Percentiles rank a stretch among this genome's conserved stretches.
These are phyloP conservation scores for Biscutella auriculata DNA, from an alignment of 441 rosid genomes.

Conservation along the genomic window DNA sequence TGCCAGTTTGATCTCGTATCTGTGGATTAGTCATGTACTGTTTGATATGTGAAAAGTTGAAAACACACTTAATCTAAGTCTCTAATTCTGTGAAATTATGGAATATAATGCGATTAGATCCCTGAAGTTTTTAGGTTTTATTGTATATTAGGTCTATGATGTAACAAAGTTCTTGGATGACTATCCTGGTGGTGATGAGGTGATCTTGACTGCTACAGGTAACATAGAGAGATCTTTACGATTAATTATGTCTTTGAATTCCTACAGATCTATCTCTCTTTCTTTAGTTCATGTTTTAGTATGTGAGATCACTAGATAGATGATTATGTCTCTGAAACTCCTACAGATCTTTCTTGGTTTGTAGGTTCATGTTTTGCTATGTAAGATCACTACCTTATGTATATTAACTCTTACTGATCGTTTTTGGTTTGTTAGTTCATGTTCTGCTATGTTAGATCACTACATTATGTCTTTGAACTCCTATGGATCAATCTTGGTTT, in stretches of 20 bases:
- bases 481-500: too few species aligned
- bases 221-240: neutral
- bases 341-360: too few species aligned
- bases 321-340: too few species aligned
- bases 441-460: too few species aligned
- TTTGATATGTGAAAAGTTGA: neutral
- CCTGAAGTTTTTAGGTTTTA: too few species aligned
- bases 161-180: conserved; percentile 94
- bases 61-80: neutral
- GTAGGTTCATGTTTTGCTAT: too few species aligned
- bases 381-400: too few species aligned
- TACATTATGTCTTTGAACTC: too few species aligned
- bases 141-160: conserved; percentile 41
- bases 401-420: too few species aligned
- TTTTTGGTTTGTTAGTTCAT: too few species aligned
- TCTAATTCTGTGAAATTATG: neutral
- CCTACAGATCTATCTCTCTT: neutral
- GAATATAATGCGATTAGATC: neutral
- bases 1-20: neutral
- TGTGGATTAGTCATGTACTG: neutral
- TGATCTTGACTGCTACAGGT: conserved; percentile 79
- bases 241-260: neutral
- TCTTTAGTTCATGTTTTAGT: neutral
- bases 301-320: too few species aligned
- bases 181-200: conserved; percentile 97